These are phyloP conservation scores for Pholiota microspora DNA, from an alignment of 768 basidiomycete genomes.

Conservation along the genomic window DNA sequence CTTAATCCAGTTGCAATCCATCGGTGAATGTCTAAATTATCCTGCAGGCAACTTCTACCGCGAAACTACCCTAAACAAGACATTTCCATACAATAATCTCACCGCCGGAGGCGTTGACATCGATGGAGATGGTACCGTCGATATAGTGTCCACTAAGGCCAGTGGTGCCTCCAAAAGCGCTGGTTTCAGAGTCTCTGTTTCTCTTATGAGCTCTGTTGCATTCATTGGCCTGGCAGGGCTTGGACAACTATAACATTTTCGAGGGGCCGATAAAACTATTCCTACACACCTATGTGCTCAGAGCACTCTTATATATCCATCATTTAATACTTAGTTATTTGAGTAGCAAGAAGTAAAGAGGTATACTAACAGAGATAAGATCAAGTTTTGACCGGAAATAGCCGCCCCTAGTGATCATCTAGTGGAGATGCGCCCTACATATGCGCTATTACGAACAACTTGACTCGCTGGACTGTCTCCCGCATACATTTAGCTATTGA, in stretches of 20 bases:
- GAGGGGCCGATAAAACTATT: neutral
- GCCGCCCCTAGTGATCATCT: constrained; percentile 3
- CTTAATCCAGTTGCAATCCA: constrained; percentile 54
- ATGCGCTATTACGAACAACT: constrained; percentile 2
- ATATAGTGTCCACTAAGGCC: constrained; percentile 13
- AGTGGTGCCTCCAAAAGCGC: neutral
- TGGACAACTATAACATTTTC: neutral
- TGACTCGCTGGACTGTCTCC: neutral
- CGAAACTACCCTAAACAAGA: constrained; percentile 73
- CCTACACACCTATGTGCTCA: neutral
- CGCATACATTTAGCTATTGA: constrained; percentile 1
- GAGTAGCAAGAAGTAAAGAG: no score
- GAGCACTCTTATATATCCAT: neutral
- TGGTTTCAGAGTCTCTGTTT: neutral
- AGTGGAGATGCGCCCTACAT: neutral
- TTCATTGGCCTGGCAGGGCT: neutral
- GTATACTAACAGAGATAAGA: constrained; percentile 8
- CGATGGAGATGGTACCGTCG: constrained; percentile 36
- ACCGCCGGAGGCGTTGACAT: constrained; percentile 31
- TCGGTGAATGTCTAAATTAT: constrained; percentile 72
- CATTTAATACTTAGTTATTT: neutral
- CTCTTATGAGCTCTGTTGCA: neutral
- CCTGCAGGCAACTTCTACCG: constrained; percentile 72
- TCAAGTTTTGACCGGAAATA: constrained; percentile 10
- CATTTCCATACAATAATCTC: constrained; percentile 53